Base-by-base conservation (phyloP, 805 yeast genomes). In the Huiozyma sinensis region DNA sequence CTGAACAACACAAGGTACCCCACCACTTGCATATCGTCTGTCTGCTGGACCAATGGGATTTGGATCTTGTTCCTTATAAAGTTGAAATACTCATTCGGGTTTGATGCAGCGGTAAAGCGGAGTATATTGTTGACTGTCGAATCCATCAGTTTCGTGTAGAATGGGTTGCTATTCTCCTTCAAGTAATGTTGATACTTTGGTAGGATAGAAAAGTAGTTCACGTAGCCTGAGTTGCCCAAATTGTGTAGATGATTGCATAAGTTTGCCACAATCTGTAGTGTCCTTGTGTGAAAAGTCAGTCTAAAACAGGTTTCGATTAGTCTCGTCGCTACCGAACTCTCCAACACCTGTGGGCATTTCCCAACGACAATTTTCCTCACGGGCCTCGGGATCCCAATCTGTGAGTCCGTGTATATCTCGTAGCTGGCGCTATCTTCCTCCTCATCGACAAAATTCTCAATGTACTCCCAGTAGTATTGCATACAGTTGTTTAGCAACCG, bases 31-130 rank as follows among this genome's bases (percentile, higher is more conserved):
- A 33, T 37, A 29, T n/a, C 13, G 8, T 33, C 32, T n/a, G 33
- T 24, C 33, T 9, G n/a, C 36, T 34, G 36, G 12, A 31, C 9
- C 30, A 50, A 11, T 40, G 50, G 52, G 5, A 47, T 45, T 24
- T 42, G 44, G 12, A 50, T 39, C 12, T 42, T 44, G 10, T 30
- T 43, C 24, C 45, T 47, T 27, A 55, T 36, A 30, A 45, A 71
- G 7, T 62, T 57, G 28, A 62, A 67, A 46, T 63, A 71, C 40
- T 72, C 75, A 0, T 47, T 42, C 30, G 75, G 70, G 52, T 77
- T 75, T 3, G 79, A 62, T 11, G 79, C 75, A 1, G 80, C 73
- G 7, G 75, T 39, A 53, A 64, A 77, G 34, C 69, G 58, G 13
- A 72, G 50, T 6, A 77, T 58, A 29, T 66, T 57, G 29, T 46